Percentiles rank a stretch among this genome's conserved stretches.
Conservation (phyloP, 140 eudicot species). For the Anethum foeniculum region DNA sequence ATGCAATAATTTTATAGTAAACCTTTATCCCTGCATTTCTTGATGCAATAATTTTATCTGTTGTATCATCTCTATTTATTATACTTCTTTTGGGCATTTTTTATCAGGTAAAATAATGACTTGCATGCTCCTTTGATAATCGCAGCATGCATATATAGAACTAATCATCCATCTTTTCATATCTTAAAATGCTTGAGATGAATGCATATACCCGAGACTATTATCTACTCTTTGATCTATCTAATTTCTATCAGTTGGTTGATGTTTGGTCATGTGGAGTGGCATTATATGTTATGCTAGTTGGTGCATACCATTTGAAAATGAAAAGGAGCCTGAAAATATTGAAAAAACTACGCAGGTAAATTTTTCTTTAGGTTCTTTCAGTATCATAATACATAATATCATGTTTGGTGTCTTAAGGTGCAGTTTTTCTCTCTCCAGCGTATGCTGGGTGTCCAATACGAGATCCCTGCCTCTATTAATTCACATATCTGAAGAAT, state of each 20-base stretch:
- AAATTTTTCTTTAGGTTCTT: slow-evolving; percentile 9
- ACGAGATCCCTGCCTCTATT: slow-evolving; percentile 76
- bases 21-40: too few species aligned
- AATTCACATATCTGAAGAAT: slow-evolving; percentile 68
- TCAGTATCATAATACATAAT: not conserved
- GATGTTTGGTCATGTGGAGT: slow-evolving; percentile 18
- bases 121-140: not conserved
- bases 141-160: not conserved
- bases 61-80: not conserved
- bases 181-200: too few species aligned
- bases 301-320: slow-evolving; percentile 9
- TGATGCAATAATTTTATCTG: too few species aligned
- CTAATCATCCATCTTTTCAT: too few species aligned
- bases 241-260: not conserved
- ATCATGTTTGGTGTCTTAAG: not conserved
- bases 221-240: not conserved
- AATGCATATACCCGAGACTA: not conserved
- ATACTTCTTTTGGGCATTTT: not conserved
- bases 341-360: slow-evolving; percentile 75
- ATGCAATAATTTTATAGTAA: too few species aligned
- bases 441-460: slow-evolving; percentile 76
- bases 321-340: slow-evolving; percentile 65
- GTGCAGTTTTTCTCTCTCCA: slow-evolving; percentile 20
- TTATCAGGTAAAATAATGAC: not conserved
- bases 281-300: slow-evolving; percentile 6